Conservation (phyloP, 371 early-diverging fungal species). For the Mucor sp. region DNA sequence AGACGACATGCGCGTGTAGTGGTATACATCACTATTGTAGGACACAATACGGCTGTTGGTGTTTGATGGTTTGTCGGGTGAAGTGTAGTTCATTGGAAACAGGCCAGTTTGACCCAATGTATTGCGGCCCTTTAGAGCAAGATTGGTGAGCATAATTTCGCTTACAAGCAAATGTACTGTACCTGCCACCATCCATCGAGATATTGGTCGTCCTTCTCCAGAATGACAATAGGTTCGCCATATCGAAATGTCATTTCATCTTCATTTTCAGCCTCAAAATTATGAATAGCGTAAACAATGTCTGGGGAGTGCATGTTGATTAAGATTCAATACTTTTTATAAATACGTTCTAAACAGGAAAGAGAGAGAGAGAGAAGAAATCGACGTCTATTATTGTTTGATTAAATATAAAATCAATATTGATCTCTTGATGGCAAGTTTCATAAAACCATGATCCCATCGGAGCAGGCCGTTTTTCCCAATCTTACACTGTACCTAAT, state of each 20-base stretch:
- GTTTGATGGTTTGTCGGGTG: background rate
- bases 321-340: background rate
- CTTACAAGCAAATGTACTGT: conserved; percentile 6
- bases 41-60: background rate
- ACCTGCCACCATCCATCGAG: conserved; percentile 90
- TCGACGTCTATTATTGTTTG: background rate
- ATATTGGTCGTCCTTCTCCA: conserved; percentile 78
- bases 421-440: background rate
- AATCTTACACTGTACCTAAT: background rate
- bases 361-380: background rate
- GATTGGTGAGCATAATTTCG: background rate
- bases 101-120: conserved; percentile 60
- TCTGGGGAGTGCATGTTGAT: conserved; percentile 37
- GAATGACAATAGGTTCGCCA: conserved; percentile 73
- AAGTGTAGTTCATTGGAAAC: conserved; percentile 66
- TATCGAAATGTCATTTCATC: conserved; percentile 77
- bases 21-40: background rate
- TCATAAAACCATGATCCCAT: background rate
- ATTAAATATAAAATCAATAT: background rate
- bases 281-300: conserved; percentile 66
- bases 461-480: background rate
- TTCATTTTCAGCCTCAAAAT: conserved; percentile 69
- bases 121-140: conserved; percentile 33
- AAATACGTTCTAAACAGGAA: background rate
- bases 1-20: background rate